Evolutionary conservation across 306 rosid species (phyloP).

Genomic region (Cucurbita pepo): DNA sequence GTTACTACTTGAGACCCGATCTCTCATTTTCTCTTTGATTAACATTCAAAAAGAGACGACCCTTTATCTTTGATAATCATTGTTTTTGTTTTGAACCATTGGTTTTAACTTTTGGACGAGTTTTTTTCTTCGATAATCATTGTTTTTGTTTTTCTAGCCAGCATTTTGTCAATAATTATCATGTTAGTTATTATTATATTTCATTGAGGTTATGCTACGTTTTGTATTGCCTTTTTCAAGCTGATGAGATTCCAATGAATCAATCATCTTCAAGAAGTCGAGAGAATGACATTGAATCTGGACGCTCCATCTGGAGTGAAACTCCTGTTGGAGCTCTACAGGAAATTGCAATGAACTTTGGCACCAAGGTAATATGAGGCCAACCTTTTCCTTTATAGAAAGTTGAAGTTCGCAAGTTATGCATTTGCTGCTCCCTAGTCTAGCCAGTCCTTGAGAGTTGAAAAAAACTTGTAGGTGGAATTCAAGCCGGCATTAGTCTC

Average conservation of each 20-base stretch:
- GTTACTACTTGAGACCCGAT: neutral
- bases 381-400: slow-evolving; percentile 1
- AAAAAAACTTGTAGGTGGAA: slow-evolving; percentile 45
- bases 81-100: neutral
- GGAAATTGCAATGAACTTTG: slow-evolving; percentile 84
- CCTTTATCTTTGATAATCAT: neutral
- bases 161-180: neutral
- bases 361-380: slow-evolving; percentile 55
- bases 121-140: neutral
- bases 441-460: neutral
- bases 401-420: neutral
- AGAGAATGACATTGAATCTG: slow-evolving; percentile 60
- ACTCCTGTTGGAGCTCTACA: slow-evolving; percentile 50
- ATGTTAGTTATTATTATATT: neutral
- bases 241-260: slow-evolving; percentile 52
- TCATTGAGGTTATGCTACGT: neutral
- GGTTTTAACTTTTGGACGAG: neutral
- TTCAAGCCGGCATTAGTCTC: slow-evolving; percentile 52
- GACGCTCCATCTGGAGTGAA: slow-evolving; percentile 35
- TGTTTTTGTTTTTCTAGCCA: neutral
- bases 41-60: neutral
- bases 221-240: slow-evolving; percentile 25
- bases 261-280: slow-evolving; percentile 57
- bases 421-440: neutral
- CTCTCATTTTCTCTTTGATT: neutral